Percentiles rank a stretch among this genome's conserved stretches.
Conservation (phyloP, 192 early-diverging fungal genomes). For the Backusella mclennaniae region DNA sequence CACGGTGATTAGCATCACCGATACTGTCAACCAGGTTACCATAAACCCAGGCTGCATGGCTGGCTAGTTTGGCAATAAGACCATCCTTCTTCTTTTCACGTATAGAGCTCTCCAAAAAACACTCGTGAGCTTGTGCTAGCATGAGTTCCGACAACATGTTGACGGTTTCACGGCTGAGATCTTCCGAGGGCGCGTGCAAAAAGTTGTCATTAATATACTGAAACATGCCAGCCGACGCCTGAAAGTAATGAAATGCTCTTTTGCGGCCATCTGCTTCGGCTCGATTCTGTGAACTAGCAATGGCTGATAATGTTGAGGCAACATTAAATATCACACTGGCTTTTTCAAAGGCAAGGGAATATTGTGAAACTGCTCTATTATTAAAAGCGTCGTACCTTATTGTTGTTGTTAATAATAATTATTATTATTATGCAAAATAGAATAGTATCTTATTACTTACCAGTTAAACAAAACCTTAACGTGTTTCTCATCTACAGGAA, state of each 20-base stretch:
- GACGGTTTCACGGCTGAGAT: constrained; percentile 88
- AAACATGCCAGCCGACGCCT: constrained; percentile 92
- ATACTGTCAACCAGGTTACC: constrained; percentile 72
- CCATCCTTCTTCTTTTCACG: constrained; percentile 86
- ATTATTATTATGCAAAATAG: constrained; percentile 3
- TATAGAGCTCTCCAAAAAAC: constrained; percentile 82
- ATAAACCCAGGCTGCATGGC: constrained; percentile 77
- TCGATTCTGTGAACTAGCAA: constrained; percentile 74
- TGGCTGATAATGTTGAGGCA: constrained; percentile 74
- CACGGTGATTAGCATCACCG: constrained; percentile 58
- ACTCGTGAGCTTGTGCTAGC: constrained; percentile 95
- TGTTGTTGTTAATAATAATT: neutral
- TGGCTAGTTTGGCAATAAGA: constrained; percentile 89
- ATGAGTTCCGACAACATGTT: constrained; percentile 82
- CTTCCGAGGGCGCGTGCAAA: constrained; percentile 91
- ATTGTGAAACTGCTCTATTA: constrained; percentile 73
- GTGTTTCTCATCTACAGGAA: constrained; percentile 90
- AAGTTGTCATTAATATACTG: constrained; percentile 98
- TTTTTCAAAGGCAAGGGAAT: constrained; percentile 96
- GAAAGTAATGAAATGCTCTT: constrained; percentile 87
- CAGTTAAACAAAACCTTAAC: constrained; percentile 90
- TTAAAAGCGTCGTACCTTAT: constrained; percentile 83
- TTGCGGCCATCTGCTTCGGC: constrained; percentile 74
- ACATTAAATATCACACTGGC: constrained; percentile 95
- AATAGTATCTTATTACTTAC: constrained; percentile 43